These are phyloP conservation scores for Pythium dissotocum DNA, from an alignment of 352 stramenopile genomes.

Conservation along the genomic window DNA sequence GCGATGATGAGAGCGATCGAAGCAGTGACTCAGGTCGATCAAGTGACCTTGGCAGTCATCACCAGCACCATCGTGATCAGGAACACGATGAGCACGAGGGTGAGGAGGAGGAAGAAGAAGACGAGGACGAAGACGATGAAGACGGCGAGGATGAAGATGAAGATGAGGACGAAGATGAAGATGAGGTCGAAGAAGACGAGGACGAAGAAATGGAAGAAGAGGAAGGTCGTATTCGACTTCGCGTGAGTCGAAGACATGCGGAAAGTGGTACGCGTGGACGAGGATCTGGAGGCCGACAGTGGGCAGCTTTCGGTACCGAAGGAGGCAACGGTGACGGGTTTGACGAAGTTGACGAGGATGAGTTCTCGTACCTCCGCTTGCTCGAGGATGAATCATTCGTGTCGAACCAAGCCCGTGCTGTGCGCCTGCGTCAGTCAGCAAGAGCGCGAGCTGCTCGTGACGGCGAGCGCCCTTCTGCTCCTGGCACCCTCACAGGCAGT, in stretches of 20 bases:
- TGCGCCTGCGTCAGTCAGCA: conserved; percentile 1
- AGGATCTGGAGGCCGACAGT: conserved; percentile 41
- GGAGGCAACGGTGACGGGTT: conserved; percentile 55
- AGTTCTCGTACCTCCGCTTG: conserved; percentile 81
- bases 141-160: conserved; percentile 54
- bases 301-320: conserved; percentile 73
- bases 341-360: conserved; percentile 83
- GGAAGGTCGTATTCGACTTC: conserved; percentile 57
- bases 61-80: conserved; percentile 29
- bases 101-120: conserved; percentile 58
- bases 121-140: conserved; percentile 52
- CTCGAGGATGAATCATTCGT: conserved; percentile 58
- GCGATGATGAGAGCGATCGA: conserved; percentile 55
- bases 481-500: background rate
- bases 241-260: conserved; percentile 28
- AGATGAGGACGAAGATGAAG: conserved; percentile 60
- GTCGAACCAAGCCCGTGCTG: conserved; percentile 20
- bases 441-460: conserved; percentile 9
- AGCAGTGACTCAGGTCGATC: conserved; percentile 59
- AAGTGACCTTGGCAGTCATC: conserved; percentile 40
- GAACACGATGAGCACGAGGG: conserved; percentile 60
- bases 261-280: conserved; percentile 23
- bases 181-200: conserved; percentile 54
- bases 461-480: background rate
- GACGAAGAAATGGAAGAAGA: conserved; percentile 73